Conservation (phyloP, 1,284 basidiomycete genomes). For the Malassezia obtusa region DNA sequence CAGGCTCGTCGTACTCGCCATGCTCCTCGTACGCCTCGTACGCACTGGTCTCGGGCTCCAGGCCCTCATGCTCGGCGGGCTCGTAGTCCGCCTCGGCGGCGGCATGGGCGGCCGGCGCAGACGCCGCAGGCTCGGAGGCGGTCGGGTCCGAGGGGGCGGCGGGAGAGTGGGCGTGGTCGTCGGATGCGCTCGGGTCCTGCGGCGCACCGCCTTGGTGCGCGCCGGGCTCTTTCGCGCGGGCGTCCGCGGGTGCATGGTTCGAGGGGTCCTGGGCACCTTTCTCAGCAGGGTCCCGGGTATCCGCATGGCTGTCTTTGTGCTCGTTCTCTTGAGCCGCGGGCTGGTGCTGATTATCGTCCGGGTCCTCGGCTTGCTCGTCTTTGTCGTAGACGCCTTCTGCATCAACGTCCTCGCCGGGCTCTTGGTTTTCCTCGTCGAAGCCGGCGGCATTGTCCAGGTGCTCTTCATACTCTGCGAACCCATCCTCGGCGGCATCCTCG, state of each 20-base stretch:
- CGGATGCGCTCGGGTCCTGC: too few species aligned
- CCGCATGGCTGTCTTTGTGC: not conserved
- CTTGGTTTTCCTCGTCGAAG: not conserved
- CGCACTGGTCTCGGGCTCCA: not conserved
- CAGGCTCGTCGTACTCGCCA: not conserved
- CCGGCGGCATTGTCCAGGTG: too few species aligned
- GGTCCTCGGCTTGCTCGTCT: not conserved
- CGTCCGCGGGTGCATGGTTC: too few species aligned
- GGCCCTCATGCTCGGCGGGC: not conserved
- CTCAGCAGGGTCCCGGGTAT: too few species aligned
- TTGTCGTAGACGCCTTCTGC: constrained; percentile 19
- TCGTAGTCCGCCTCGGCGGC: constrained; percentile 1
- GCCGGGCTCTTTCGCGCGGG: too few species aligned
- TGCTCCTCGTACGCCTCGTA: not conserved
- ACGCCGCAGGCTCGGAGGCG: not conserved
- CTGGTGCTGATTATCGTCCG: not conserved
- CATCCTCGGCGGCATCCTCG: constrained; percentile 2
- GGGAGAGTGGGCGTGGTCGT: too few species aligned
- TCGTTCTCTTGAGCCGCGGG: not conserved
- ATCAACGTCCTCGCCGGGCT: not conserved
- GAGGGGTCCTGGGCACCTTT: too few species aligned
- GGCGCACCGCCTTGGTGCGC: too few species aligned
- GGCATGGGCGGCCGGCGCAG: not conserved
- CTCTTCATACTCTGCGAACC: too few species aligned
- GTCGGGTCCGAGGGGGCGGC: too few species aligned